These are phyloP conservation scores for Hebeloma cylindrosporum DNA, from an alignment of 768 basidiomycete genomes.

Conservation along the genomic window DNA sequence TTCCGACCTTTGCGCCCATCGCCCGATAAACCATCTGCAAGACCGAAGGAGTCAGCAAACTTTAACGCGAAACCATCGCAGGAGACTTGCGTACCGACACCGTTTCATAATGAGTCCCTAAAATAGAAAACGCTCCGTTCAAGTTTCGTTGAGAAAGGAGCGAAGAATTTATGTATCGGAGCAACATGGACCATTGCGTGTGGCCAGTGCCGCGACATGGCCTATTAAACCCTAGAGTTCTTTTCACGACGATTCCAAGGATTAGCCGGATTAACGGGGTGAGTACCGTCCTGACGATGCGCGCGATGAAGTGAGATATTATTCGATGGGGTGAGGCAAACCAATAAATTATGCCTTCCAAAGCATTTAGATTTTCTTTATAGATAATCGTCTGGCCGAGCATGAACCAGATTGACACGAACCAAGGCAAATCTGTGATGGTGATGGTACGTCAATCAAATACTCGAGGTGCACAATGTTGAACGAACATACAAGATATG, in stretches of 20 bases:
- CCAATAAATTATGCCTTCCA: slow-evolving; percentile 44
- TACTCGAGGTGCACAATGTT: background rate
- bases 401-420: slow-evolving; percentile 39
- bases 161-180: slow-evolving; percentile 39
- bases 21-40: slow-evolving; percentile 38
- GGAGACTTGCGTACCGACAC: slow-evolving; percentile 42
- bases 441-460: no score
- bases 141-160: slow-evolving; percentile 38
- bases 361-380: slow-evolving; percentile 27
- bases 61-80: background rate
- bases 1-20: slow-evolving; percentile 51
- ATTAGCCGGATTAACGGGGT: slow-evolving; percentile 39
- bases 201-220: slow-evolving; percentile 29
- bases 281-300: slow-evolving; percentile 36
- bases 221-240: slow-evolving; percentile 39
- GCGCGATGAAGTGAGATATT: slow-evolving; percentile 38
- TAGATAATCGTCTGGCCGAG: slow-evolving; percentile 30
- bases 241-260: slow-evolving; percentile 41
- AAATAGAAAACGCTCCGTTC: slow-evolving; percentile 39
- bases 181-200: slow-evolving; percentile 32
- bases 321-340: slow-evolving; percentile 41
- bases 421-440: slow-evolving; percentile 48
- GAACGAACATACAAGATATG: slow-evolving; percentile 30
- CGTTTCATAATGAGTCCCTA: slow-evolving; percentile 46
- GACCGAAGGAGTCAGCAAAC: background rate